Base-by-base conservation (phyloP, 176 grass and related monocot genomes). In the Hyparrhenia diplandra region DNA sequence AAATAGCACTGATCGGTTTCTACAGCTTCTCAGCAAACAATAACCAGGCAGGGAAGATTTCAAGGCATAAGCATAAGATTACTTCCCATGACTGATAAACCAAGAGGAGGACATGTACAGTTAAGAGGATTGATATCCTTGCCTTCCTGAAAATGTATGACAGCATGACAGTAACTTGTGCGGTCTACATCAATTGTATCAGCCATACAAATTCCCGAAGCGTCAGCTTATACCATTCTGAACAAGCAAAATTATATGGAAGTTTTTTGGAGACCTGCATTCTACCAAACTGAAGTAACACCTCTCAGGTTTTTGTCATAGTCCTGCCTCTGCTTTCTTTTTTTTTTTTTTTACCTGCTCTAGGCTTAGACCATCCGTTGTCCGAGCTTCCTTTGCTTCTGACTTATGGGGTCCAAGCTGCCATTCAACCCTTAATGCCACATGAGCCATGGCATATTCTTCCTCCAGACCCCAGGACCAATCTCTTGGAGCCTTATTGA, bases 41-140 rank as follows among this genome's bases (percentile, higher is more conserved):
- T 25, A 76, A 25, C 9, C 32, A 88, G 41, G 54, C 32, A 69
- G 8, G 13, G 24, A 75, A n/a, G 40, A 52, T 80, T 67, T 70
- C 46, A 64, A 27, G 59, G 20, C 64, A 69, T 41, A 46, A 67
- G 25, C 42, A 67, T 81, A 60, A 21, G 14, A 63, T 52, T 42
- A 60, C 61, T 83, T 88, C 76, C 41, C 61, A 81, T 37, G 61
- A 51, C 36, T 75, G 25, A 72, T 51, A 80, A 41, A 39, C 35
- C 68, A 74, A 80, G 40, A 31, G 14, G 18, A 67, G 67, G 69
- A 68, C 51, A 60, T 73, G 10, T 27, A 78, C 39, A 47, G 11
- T 32, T 29, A 74, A 3, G 13, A 41, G n/a, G 76, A 35, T 60
- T 23, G 34, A 18, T 28, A 11, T 14, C 37, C 51, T 61, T 70